Evolutionary conservation across 1,139 yeast species (phyloP).

Genomic region (Candida smagusa): DNA sequence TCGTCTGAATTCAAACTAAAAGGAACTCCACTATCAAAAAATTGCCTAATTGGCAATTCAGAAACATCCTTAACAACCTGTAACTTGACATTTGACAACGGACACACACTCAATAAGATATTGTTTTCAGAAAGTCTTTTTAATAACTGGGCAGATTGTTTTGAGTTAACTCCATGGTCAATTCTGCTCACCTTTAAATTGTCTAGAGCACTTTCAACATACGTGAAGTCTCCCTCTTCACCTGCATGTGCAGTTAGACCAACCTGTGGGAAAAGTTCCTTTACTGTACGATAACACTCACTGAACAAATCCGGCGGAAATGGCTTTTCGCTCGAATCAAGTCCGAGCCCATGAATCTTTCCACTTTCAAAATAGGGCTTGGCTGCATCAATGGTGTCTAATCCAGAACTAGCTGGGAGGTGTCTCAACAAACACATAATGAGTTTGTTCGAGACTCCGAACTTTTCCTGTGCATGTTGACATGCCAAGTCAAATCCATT

Average conservation of each 20-base stretch:
- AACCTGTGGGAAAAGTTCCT: constrained; percentile 44
- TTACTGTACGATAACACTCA: constrained; percentile 55
- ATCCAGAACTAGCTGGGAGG: constrained; percentile 56
- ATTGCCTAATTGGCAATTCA: constrained; percentile 60
- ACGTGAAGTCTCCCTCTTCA: constrained; percentile 76
- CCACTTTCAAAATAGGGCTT: constrained; percentile 50
- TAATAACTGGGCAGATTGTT: constrained; percentile 51
- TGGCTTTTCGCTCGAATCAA: constrained; percentile 73
- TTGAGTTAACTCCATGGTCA: constrained; percentile 74
- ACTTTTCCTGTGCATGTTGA: constrained; percentile 51
- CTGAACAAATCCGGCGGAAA: constrained; percentile 67
- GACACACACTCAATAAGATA: constrained; percentile 67
- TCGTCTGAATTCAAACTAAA: constrained; percentile 80
- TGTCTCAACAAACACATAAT: constrained; percentile 82
- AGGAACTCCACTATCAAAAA: constrained; percentile 61
- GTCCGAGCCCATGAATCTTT: constrained; percentile 66
- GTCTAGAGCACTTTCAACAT: constrained; percentile 55
- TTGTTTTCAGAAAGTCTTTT: constrained; percentile 50
- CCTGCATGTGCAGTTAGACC: constrained; percentile 83
- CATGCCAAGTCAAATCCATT: constrained; percentile 65
- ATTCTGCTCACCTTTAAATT: constrained; percentile 61
- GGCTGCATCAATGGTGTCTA: constrained; percentile 54
- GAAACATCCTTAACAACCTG: constrained; percentile 67
- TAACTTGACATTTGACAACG: constrained; percentile 69
- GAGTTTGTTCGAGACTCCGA: constrained; percentile 62